Evolutionary conservation across 352 stramenopile genomes (phyloP), one percentile per base, ranked within the genome.

Genomic region (Pilasporangium apinafurcum): DNA sequence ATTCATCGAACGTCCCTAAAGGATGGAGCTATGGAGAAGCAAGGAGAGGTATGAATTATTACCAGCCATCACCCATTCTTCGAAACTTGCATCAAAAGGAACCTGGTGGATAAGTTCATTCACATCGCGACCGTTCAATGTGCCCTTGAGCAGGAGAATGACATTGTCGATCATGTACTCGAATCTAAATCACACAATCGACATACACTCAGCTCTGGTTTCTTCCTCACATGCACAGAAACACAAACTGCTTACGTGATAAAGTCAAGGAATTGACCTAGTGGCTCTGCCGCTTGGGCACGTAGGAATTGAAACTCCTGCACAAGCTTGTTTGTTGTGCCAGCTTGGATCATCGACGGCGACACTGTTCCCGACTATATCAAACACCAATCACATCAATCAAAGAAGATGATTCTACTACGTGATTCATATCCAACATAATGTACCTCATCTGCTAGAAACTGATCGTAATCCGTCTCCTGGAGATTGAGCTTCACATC

Each of bases 161-260:
- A 99, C 86, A 63, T 99, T 99, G 65, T 99, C 96, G 67, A 99
- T 99, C 96, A 99, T 99, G 78, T 99, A 99, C 75, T 99, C 96
- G 76, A 81, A 89, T 59, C 71, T 95, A 73, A 32, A 59, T 75
- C 5, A 34, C 14, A 37, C n/a, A n/a, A n/a, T 20, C 12, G 8
- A 18, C 16, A 50, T 18, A 3, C 12, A 32, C 18, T 22, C 13
- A 31, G 25, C 20, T 35, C 26, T 20, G 26, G 18, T n/a, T n/a
- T n/a, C n/a, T 35, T 27, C 16, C n/a, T 20, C 5, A 49, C 16
- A 2, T 16, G 22, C 40, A 17, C 16, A 25, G 5, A 12, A 20
- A 31, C 22, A 51, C 47, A 26, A 27, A 33, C 3, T 36, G 66
- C 70, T 62, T 89, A 98, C 48, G 92, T 98, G 71, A 99, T 98